Evolutionary conservation across 495 filamentous ascomycete species (phyloP).

Genomic region (Podospora pseudocomata): DNA sequence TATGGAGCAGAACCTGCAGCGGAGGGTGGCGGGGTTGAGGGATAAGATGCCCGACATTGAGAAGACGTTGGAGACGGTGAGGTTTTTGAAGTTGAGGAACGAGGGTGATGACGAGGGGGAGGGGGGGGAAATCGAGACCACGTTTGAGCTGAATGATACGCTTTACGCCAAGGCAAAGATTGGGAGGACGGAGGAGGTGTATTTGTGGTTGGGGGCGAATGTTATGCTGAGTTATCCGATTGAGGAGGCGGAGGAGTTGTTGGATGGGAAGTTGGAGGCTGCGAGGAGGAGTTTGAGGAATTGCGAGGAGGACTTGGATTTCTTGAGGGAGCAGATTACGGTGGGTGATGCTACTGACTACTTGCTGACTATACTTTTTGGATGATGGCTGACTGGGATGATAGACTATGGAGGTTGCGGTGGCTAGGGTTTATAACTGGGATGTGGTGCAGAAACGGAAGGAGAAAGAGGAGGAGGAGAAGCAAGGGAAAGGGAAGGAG

Average conservation of each 20-base stretch:
- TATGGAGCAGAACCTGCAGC: slow-evolving; percentile 92
- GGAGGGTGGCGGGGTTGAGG: slow-evolving; percentile 73
- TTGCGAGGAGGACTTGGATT: slow-evolving; percentile 96
- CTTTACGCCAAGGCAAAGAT: slow-evolving; percentile 85
- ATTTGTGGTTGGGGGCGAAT: slow-evolving; percentile 97
- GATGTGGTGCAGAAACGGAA: slow-evolving; percentile 91
- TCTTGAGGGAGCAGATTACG: slow-evolving; percentile 93
- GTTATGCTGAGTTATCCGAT: slow-evolving; percentile 96
- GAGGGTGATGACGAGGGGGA: slow-evolving; percentile 31
- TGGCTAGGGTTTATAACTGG: slow-evolving; percentile 98
- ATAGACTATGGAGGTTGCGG: slow-evolving; percentile 93
- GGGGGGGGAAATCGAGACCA: slow-evolving; percentile 74
- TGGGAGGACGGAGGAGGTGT: slow-evolving; percentile 84
- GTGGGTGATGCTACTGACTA: slow-evolving; percentile 44
- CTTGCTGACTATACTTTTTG: background rate
- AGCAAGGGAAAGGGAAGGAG: slow-evolving; percentile 31
- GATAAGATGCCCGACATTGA: slow-evolving; percentile 97
- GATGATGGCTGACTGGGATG: background rate
- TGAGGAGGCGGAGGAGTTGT: slow-evolving; percentile 74
- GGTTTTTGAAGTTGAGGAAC: slow-evolving; percentile 66
- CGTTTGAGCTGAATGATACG: slow-evolving; percentile 94
- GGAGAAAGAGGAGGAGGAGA: slow-evolving; percentile 70
- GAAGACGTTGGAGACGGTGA: slow-evolving; percentile 93
- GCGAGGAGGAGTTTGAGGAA: slow-evolving; percentile 74
- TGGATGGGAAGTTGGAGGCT: slow-evolving; percentile 71